A percentile compares a stretch with the other conserved stretches of the same genome.
Conservation (phyloP, 108 stramenopile species). For the Conticribra guillardii region DNA sequence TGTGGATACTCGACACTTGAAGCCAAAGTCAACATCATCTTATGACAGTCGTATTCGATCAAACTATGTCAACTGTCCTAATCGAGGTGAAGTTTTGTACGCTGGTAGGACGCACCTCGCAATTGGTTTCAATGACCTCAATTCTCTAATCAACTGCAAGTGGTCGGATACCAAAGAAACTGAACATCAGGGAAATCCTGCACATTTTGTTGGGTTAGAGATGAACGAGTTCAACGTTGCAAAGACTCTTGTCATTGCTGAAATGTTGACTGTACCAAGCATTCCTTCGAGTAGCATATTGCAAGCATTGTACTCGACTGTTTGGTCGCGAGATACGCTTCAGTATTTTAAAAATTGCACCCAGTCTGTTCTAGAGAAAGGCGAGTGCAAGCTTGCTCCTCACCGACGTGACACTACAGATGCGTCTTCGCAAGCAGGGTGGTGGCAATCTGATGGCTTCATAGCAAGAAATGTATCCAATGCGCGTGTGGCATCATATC, state of each 20-base stretch:
- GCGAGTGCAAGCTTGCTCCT: background rate
- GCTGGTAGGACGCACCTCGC: background rate
- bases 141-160: background rate
- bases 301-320: slow-evolving; percentile 4
- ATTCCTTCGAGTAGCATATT: background rate
- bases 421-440: background rate
- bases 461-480: background rate
- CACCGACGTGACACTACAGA: background rate
- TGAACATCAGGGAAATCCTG: background rate
- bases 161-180: background rate
- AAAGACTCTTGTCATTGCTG: slow-evolving; percentile 3
- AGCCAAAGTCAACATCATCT: background rate
- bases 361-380: background rate
- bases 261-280: background rate
- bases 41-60: background rate
- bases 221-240: slow-evolving; percentile 10
- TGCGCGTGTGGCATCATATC: background rate
- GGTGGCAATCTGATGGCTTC: too few relatives aligned
- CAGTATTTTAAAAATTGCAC: background rate
- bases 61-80: slow-evolving; percentile 5
- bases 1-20: background rate
- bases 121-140: slow-evolving; percentile 8
- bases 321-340: slow-evolving; percentile 1
- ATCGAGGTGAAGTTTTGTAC: background rate
- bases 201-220: slow-evolving; percentile 4